Conservation (phyloP, 495 filamentous ascomycete genomes). For the Alectoria sarmentosa region DNA sequence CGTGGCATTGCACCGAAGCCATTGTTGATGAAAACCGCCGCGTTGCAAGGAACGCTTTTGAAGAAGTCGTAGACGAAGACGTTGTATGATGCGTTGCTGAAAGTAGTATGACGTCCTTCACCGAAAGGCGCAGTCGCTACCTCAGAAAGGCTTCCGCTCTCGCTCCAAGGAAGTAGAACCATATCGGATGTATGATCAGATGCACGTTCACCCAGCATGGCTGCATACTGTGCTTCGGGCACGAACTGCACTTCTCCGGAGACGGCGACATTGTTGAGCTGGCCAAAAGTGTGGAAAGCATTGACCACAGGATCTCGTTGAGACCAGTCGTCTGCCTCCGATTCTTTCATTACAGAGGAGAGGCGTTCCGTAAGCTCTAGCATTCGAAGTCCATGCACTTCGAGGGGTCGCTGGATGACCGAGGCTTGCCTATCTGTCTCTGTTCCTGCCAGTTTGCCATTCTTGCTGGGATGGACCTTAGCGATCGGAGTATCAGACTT, state of each 20-base stretch:
- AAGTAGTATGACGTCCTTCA: constrained; percentile 28
- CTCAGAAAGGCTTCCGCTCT: constrained; percentile 68
- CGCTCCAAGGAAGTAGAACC: constrained; percentile 85
- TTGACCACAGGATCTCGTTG: constrained; percentile 84
- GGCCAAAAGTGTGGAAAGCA: constrained; percentile 81
- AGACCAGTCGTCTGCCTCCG: constrained; percentile 70
- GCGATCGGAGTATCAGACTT: constrained; percentile 31
- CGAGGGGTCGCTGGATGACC: constrained; percentile 47
- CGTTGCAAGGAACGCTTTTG: constrained; percentile 51
- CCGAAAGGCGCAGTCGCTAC: constrained; percentile 5
- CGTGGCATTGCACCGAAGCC: constrained; percentile 51
- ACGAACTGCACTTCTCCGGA: constrained; percentile 73
- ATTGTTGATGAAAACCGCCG: constrained; percentile 78
- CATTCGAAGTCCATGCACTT: constrained; percentile 80
- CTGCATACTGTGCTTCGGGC: constrained; percentile 70
- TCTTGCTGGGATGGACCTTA: constrained; percentile 38
- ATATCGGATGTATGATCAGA: constrained; percentile 66
- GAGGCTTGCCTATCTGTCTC: constrained; percentile 14
- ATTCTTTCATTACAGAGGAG: constrained; percentile 92
- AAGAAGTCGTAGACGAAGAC: constrained; percentile 62
- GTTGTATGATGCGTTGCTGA: constrained; percentile 46
- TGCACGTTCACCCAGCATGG: constrained; percentile 62
- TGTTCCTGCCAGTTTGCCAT: constrained; percentile 11
- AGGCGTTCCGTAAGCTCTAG: constrained; percentile 87
- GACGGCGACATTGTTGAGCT: constrained; percentile 75